Base-by-base conservation (phyloP, 345 rosid species). In the Moricandia arvensis region DNA sequence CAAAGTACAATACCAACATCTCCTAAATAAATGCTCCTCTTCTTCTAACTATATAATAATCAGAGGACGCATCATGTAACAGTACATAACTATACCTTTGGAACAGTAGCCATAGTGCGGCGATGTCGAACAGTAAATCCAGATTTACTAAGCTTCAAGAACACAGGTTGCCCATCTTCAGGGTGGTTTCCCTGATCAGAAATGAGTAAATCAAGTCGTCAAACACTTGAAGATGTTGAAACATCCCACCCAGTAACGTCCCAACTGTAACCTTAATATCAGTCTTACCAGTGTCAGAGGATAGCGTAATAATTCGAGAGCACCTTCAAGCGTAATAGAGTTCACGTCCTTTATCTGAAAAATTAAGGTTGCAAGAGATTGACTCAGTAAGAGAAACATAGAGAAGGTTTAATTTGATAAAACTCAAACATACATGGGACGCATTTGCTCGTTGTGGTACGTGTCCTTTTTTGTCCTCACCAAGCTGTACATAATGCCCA, bases 401-500 rank as follows among this genome's bases (percentile, higher is more conserved):
- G 18, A 59, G 26, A 69, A 6, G 8, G n/a, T 16, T 27, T 26
- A 1, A 60, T 24, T 10, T 61, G 74, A 73, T 59, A 63, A 62
- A 73, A 63, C 55, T 55, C 53, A 53, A 62, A 74, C 86, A 49
- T 85, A 95, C 99, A 79, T 89, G 96, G 79, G 93, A 71, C 70
- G 82, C 82, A 35, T 89, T 87, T 43, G 96, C 86, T 71, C 99
- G 85, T 87, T 92, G 85, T 64, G 98, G 98, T 31, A 76, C 18
- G 74, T 82, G 86, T 45, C 91, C 96, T 33, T 70, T 88, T 77
- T 84, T 90, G 75, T 92, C 93, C 72, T 95, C 98, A 34, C 98
- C 98, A 67, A 95, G 97, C 82, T 95, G 99, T 70, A 95, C 85
- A 71, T 95, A 92, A 81, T 59, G 63, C 79, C 99, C 99, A 70